A percentile compares a stretch with the other conserved stretches of the same genome.
Evolutionary conservation across 129 eudicot genomes (phyloP).

Genomic region (Lactuca sativa): DNA sequence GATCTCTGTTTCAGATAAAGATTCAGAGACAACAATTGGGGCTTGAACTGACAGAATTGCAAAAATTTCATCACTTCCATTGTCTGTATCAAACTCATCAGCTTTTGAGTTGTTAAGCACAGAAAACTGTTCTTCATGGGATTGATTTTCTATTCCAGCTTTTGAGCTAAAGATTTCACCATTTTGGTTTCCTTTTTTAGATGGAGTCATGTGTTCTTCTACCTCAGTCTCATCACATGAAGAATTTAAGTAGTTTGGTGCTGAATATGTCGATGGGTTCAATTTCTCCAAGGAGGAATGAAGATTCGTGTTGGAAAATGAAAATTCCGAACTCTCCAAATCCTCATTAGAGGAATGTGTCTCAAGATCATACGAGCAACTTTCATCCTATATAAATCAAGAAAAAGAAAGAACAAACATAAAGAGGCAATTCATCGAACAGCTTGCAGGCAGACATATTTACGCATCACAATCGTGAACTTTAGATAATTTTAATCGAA

Average conservation of each 20-base stretch:
- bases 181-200: background rate
- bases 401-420: slow-evolving; percentile 1
- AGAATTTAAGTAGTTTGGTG: slow-evolving; percentile 16
- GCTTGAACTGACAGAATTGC: background rate
- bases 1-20: slow-evolving; percentile 12
- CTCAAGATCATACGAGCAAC: slow-evolving; percentile 12
- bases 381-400: slow-evolving; percentile 47
- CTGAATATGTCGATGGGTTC: slow-evolving; percentile 24
- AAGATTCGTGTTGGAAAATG: slow-evolving; percentile 22
- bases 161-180: background rate
- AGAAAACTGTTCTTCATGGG: background rate
- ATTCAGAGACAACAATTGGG: slow-evolving; percentile 24
- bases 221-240: slow-evolving; percentile 29
- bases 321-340: slow-evolving; percentile 32
- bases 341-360: slow-evolving; percentile 25
- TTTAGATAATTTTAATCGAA: background rate
- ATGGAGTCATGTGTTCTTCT: background rate
- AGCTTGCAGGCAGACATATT: slow-evolving; percentile 3
- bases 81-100: background rate
- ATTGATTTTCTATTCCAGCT: no score
- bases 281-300: slow-evolving; percentile 14
- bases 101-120: no score
- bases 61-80: slow-evolving; percentile 18
- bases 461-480: background rate
- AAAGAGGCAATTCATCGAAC: slow-evolving; percentile 30